A percentile compares a stretch with the other conserved stretches of the same genome.
phyloP scores from a whole-genome alignment of 1,139 yeast genomes.

The Magnusiomyces paraingens region DNA sequence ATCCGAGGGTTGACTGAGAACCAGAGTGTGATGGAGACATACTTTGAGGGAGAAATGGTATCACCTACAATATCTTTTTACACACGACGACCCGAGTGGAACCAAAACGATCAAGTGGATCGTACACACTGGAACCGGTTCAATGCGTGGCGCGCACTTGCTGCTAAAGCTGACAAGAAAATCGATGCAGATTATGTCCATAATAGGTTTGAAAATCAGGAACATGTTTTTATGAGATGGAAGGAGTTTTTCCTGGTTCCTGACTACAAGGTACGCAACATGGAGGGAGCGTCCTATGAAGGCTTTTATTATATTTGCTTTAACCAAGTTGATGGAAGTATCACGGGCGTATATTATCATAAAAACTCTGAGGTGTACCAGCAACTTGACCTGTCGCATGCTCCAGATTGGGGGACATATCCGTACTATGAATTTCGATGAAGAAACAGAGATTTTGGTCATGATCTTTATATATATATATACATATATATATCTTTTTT shows the following conservation, averaged over 20 bases:
- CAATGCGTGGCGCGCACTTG: slow-evolving; percentile 47
- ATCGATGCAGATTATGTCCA: slow-evolving; percentile 30
- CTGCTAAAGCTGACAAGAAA: slow-evolving; percentile 22
- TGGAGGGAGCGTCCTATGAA: slow-evolving; percentile 77
- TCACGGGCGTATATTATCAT: slow-evolving; percentile 78
- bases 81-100: slow-evolving; percentile 50
- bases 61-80: slow-evolving; percentile 49
- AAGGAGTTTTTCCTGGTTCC: slow-evolving; percentile 84
- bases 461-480: too few species aligned
- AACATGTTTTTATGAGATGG: slow-evolving; percentile 85
- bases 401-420: slow-evolving; percentile 37
- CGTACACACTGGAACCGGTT: slow-evolving; percentile 83
- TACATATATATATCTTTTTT: too few species aligned
- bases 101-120: slow-evolving; percentile 60
- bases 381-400: slow-evolving; percentile 48
- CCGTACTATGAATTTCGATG: slow-evolving; percentile 36
- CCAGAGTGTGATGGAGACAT: slow-evolving; percentile 75
- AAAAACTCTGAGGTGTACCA: slow-evolving; percentile 72
- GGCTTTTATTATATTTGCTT: slow-evolving; percentile 88
- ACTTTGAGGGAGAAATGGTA: slow-evolving; percentile 80
- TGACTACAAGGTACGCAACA: slow-evolving; percentile 55
- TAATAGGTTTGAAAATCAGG: slow-evolving; percentile 33
- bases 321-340: slow-evolving; percentile 66
- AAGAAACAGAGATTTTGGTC: too few species aligned
- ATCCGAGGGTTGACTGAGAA: slow-evolving; percentile 74